Evolutionary conservation across 2,329 filamentous ascomycete species (phyloP).

Genomic region (Periglandula ipomoeae): DNA sequence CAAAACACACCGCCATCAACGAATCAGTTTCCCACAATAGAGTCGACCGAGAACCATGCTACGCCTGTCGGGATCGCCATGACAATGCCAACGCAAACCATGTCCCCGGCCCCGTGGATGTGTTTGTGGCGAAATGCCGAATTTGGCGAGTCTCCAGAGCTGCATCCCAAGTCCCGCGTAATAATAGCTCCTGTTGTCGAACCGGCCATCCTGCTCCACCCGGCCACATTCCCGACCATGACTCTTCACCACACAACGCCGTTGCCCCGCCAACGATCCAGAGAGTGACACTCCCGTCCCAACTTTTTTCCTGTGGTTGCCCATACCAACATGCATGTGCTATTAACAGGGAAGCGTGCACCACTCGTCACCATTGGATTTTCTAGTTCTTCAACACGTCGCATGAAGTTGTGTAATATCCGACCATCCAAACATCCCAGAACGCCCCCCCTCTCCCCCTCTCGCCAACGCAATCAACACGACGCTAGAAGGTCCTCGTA

Average conservation of each 20-base stretch:
- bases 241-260: background rate
- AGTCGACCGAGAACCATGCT: background rate
- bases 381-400: background rate
- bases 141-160: too few relatives aligned
- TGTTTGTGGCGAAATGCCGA: background rate
- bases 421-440: background rate
- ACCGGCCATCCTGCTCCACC: too few relatives aligned
- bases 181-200: too few relatives aligned
- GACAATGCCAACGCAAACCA: background rate
- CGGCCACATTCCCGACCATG: conserved; percentile 5
- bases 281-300: conserved; percentile 10
- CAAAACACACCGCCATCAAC: conserved; percentile 6
- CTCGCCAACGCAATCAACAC: background rate
- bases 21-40: background rate
- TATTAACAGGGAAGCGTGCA: background rate
- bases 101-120: background rate
- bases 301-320: conserved; percentile 9
- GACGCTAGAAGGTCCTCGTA: background rate
- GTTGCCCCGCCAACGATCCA: conserved; percentile 18
- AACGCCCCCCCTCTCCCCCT: background rate
- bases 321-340: background rate
- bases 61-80: background rate
- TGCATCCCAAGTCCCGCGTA: background rate
- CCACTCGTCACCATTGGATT: background rate
- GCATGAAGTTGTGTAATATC: background rate